Conservation (phyloP, 2,329 filamentous ascomycete genomes). For the Monosporascus sp. region DNA sequence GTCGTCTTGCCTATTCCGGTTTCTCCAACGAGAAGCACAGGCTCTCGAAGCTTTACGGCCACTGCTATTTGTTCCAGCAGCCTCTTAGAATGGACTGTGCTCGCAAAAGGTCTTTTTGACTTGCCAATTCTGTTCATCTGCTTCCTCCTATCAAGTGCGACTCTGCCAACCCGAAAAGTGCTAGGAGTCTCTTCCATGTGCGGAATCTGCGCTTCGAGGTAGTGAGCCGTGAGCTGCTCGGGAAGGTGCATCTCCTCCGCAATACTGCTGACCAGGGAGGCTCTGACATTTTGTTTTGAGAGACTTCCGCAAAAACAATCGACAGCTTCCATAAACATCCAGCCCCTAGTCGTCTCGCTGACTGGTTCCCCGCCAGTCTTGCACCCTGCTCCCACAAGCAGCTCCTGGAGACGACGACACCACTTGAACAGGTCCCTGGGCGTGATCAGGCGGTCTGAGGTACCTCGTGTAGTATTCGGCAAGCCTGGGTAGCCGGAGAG, state of each 20-base stretch:
- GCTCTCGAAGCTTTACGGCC: slow-evolving; percentile 78
- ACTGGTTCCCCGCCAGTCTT: slow-evolving; percentile 65
- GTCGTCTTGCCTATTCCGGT: slow-evolving; percentile 98
- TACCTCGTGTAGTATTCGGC: slow-evolving; percentile 28
- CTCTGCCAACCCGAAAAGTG: slow-evolving; percentile 61
- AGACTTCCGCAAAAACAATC: slow-evolving; percentile 88
- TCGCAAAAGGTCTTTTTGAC: slow-evolving; percentile 70
- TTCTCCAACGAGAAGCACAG: slow-evolving; percentile 91
- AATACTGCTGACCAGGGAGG: slow-evolving; percentile 60
- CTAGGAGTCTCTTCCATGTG: slow-evolving; percentile 57
- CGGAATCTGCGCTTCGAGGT: slow-evolving; percentile 68
- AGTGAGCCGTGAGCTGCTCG: slow-evolving; percentile 73
- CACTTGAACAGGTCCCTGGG: slow-evolving; percentile 80
- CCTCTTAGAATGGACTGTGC: slow-evolving; percentile 76
- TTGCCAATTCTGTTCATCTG: slow-evolving; percentile 44
- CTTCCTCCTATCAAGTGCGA: slow-evolving; percentile 54
- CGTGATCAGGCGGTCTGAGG: slow-evolving; percentile 44
- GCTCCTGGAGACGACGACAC: slow-evolving; percentile 69
- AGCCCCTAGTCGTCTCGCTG: slow-evolving; percentile 66
- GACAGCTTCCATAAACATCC: slow-evolving; percentile 88
- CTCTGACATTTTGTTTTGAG: slow-evolving; percentile 57
- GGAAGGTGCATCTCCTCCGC: slow-evolving; percentile 86
- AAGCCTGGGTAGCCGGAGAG: slow-evolving; percentile 39
- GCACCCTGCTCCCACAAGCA: slow-evolving; percentile 56
- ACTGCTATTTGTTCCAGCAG: slow-evolving; percentile 85